These are phyloP conservation scores for Coprinopsis marcescibilis DNA, from an alignment of 768 basidiomycete genomes.

Conservation along the genomic window DNA sequence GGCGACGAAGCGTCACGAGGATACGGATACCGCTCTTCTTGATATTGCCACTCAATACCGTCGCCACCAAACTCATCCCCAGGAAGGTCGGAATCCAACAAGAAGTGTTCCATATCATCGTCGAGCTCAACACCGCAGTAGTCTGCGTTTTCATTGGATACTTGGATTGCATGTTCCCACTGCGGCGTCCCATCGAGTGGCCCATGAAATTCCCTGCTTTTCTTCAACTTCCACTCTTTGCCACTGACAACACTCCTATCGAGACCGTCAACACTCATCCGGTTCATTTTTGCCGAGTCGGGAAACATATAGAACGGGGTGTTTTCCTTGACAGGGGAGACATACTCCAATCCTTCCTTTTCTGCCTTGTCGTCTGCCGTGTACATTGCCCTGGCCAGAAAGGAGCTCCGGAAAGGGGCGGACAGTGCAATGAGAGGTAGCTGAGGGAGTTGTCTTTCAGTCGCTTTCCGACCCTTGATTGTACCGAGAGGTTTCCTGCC, in stretches of 20 bases:
- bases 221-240: neutral
- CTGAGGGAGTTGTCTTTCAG: neutral
- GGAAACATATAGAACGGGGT: slow-evolving; percentile 4
- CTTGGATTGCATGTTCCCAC: no score
- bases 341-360: slow-evolving; percentile 12
- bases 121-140: slow-evolving; percentile 1
- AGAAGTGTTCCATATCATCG: slow-evolving; percentile 3
- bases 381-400: slow-evolving; percentile 37
- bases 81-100: slow-evolving; percentile 4
- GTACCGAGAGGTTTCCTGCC: neutral
- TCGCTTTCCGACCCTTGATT: neutral
- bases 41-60: slow-evolving; percentile 2
- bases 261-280: neutral
- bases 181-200: no score
- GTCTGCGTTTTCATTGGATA: neutral
- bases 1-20: neutral
- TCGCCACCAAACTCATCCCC: slow-evolving; percentile 12
- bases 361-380: slow-evolving; percentile 30
- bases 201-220: neutral
- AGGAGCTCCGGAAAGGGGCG: slow-evolving; percentile 45
- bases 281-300: neutral
- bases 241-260: neutral
- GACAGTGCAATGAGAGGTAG: slow-evolving; percentile 31
- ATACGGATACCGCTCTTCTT: neutral
- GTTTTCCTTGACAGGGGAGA: neutral